phyloP scores from a whole-genome alignment of 345 rosid genomes.

The Trapa bicornis region DNA sequence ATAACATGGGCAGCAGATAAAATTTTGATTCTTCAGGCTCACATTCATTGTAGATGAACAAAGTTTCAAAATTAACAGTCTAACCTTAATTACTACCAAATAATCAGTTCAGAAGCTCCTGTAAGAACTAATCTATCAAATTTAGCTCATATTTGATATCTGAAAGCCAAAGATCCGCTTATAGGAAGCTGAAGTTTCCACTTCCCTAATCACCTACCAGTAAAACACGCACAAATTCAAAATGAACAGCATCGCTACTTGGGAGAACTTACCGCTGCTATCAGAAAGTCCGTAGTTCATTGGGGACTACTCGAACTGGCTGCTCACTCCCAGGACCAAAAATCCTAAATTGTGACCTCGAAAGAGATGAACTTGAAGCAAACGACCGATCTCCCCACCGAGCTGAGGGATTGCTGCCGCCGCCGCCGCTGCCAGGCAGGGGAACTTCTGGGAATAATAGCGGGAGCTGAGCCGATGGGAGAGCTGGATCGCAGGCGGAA shows the following conservation, averaged over 20 bases:
- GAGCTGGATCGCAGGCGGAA: conserved; percentile 6
- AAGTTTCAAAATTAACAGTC: not conserved
- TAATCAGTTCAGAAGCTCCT: not conserved
- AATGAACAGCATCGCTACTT: too few relatives aligned
- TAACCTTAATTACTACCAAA: not conserved
- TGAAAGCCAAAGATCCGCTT: conserved; percentile 1
- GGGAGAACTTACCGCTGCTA: conserved; percentile 46
- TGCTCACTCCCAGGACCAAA: conserved; percentile 1
- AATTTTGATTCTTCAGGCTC: not conserved
- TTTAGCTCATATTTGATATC: not conserved
- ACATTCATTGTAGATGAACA: not conserved
- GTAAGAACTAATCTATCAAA: not conserved
- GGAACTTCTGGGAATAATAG: not conserved
- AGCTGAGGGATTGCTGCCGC: not conserved
- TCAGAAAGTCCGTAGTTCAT: conserved; percentile 60
- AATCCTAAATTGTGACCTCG: not conserved
- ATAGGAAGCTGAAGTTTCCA: not conserved
- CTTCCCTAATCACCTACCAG: not conserved
- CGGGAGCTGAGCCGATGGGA: not conserved
- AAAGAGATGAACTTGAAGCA: not conserved
- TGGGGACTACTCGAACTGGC: conserved; percentile 11
- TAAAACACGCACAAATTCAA: not conserved
- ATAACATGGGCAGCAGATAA: not conserved
- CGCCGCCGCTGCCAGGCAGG: not conserved
- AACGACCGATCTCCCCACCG: not conserved